These are phyloP conservation scores for Garcia nutans DNA, from an alignment of 345 rosid genomes.

Conservation along the genomic window DNA sequence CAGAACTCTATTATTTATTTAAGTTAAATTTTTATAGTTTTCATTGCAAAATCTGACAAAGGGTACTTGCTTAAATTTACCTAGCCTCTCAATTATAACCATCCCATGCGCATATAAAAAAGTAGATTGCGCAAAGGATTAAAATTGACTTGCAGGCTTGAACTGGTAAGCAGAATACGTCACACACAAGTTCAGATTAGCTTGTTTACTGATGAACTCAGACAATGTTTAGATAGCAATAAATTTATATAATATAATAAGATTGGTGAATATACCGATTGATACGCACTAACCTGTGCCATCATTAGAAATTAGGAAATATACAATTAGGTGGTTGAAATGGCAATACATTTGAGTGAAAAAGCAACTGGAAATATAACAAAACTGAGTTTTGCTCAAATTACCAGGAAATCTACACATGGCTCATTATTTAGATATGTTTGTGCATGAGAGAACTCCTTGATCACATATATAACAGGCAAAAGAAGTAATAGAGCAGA, in stretches of 20 bases:
- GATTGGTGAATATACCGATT: background rate
- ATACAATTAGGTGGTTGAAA: background rate
- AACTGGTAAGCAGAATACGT: no score
- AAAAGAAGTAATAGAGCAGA: background rate
- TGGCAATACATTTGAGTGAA: background rate
- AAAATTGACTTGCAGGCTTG: no score
- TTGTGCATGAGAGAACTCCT: background rate
- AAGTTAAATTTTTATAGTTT: no score
- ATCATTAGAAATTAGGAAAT: background rate
- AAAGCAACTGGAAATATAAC: background rate
- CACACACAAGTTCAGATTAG: background rate
- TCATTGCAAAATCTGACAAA: no score
- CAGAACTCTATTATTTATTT: no score
- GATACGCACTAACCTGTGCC: background rate
- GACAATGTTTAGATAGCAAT: background rate
- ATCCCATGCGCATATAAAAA: no score
- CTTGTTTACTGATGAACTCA: background rate
- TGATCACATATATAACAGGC: background rate
- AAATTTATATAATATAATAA: background rate
- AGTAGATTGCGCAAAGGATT: no score
- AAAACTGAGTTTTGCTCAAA: background rate
- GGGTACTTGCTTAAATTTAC: no score
- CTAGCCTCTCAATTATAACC: no score
- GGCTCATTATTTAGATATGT: background rate
- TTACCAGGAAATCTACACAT: background rate